Conservation (phyloP, 768 basidiomycete genomes). For the Imleria badia region DNA sequence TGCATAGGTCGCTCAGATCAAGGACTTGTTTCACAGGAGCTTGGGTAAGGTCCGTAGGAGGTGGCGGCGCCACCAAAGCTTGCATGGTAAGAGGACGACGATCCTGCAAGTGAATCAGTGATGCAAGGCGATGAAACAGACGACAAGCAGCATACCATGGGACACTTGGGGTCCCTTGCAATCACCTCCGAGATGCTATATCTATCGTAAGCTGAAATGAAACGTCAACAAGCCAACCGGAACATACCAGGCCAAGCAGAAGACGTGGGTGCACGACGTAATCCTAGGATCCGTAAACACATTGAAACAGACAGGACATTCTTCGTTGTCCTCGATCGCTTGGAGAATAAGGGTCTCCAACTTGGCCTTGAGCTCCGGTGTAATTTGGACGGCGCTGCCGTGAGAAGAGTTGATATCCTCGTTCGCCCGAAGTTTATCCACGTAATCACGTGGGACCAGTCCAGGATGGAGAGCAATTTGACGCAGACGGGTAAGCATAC, state of each 20-base stretch:
- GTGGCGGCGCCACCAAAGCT: conserved; percentile 62
- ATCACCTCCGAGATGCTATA: conserved; percentile 69
- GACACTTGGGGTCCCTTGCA: conserved; percentile 71
- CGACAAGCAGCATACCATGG: conserved; percentile 55
- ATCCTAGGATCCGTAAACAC: conserved; percentile 65
- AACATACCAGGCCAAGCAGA: conserved; percentile 67
- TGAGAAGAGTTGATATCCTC: conserved; percentile 28
- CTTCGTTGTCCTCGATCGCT: conserved; percentile 77
- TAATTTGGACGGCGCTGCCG: conserved; percentile 38
- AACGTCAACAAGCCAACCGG: background rate
- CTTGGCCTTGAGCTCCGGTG: conserved; percentile 50
- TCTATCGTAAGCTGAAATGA: conserved; percentile 1
- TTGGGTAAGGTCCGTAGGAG: conserved; percentile 71
- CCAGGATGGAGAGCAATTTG: conserved; percentile 81
- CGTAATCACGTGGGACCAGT: conserved; percentile 67
- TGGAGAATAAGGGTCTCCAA: conserved; percentile 60
- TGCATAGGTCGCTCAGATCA: conserved; percentile 40
- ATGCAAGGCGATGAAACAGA: background rate
- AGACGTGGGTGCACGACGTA: conserved; percentile 70
- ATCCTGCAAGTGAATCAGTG: conserved; percentile 47
- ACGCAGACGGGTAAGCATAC: conserved; percentile 83
- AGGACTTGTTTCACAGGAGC: conserved; percentile 43
- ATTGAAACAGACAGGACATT: conserved; percentile 76
- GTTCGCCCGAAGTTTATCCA: conserved; percentile 53
- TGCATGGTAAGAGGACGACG: conserved; percentile 56